Conservation (phyloP, 2,329 filamentous ascomycete species). For the Penicillium sp. region DNA sequence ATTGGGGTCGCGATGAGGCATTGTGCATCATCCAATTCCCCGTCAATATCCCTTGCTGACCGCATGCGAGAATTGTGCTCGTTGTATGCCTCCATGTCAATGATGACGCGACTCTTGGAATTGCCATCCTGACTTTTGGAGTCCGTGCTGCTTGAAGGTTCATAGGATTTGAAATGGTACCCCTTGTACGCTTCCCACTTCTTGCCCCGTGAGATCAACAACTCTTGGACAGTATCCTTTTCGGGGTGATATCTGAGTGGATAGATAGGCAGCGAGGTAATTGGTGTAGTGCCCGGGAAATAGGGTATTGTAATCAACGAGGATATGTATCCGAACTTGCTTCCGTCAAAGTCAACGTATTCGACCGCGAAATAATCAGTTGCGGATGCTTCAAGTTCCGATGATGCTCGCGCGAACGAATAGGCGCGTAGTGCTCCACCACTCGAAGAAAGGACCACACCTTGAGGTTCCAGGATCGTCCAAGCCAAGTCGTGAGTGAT, state of each 20-base stretch:
- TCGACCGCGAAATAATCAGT: slow-evolving; percentile 4
- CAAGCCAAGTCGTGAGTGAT: slow-evolving; percentile 45
- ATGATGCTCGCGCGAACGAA: background rate
- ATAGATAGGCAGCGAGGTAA: slow-evolving; percentile 36
- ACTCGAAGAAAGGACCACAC: slow-evolving; percentile 8
- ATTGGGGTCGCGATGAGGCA: slow-evolving; percentile 36
- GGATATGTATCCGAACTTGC: slow-evolving; percentile 12
- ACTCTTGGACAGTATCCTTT: slow-evolving; percentile 30
- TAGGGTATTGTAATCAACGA: slow-evolving; percentile 2
- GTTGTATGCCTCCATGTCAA: slow-evolving; percentile 45
- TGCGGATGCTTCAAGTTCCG: background rate
- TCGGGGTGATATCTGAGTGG: slow-evolving; percentile 41
- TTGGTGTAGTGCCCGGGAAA: slow-evolving; percentile 33
- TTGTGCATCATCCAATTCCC: slow-evolving; percentile 35
- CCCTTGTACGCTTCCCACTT: slow-evolving; percentile 42
- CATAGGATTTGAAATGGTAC: slow-evolving; percentile 45
- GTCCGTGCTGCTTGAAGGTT: slow-evolving; percentile 29
- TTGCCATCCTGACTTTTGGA: slow-evolving; percentile 20
- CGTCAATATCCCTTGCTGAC: background rate
- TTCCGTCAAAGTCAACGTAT: slow-evolving; percentile 19
- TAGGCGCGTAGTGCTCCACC: slow-evolving; percentile 9
- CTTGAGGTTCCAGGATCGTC: slow-evolving; percentile 33
- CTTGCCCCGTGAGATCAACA: slow-evolving; percentile 40
- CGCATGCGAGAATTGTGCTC: no score
- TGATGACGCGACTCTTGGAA: slow-evolving; percentile 41